phyloP scores from a whole-genome alignment of 2,329 filamentous ascomycete genomes.

The Neocatenulostroma microsporum region DNA sequence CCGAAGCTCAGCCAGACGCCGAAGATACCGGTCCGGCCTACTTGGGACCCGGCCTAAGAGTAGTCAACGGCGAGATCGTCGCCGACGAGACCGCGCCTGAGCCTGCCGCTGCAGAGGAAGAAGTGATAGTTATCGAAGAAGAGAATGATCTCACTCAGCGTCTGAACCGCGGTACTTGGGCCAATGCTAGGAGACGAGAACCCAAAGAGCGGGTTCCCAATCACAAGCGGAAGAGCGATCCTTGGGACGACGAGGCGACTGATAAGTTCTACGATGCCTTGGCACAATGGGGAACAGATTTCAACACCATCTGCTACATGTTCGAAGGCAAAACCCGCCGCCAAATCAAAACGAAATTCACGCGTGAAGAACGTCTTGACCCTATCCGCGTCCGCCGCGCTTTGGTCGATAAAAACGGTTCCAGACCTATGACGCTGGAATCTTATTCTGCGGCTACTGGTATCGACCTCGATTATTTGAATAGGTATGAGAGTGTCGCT shows the following conservation, averaged over 20 bases:
- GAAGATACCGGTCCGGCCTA: neutral
- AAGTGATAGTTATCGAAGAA: constrained; percentile 48
- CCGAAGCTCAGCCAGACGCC: constrained; percentile 21
- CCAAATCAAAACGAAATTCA: constrained; percentile 75
- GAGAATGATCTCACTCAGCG: constrained; percentile 71
- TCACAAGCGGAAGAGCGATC: constrained; percentile 47
- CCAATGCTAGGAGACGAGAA: constrained; percentile 51
- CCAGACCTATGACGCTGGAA: constrained; percentile 34
- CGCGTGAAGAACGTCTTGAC: constrained; percentile 64
- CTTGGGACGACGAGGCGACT: constrained; percentile 65
- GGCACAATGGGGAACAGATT: constrained; percentile 72
- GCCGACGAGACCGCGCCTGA: constrained; percentile 57
- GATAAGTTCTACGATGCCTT: constrained; percentile 70
- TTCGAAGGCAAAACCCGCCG: constrained; percentile 64
- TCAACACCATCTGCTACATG: constrained; percentile 69
- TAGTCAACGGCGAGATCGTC: constrained; percentile 66
- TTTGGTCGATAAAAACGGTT: constrained; percentile 34
- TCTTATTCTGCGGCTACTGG: constrained; percentile 34
- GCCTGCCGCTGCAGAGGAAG: constrained; percentile 39
- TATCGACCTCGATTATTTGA: constrained; percentile 32
- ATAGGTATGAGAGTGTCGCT: constrained; percentile 27
- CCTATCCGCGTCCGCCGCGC: constrained; percentile 57
- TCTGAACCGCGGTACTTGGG: constrained; percentile 61
- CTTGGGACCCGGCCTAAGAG: constrained; percentile 36
- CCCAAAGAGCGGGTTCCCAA: constrained; percentile 37